Conservation (phyloP, 768 basidiomycete species). For the Russula ochroleuca region DNA sequence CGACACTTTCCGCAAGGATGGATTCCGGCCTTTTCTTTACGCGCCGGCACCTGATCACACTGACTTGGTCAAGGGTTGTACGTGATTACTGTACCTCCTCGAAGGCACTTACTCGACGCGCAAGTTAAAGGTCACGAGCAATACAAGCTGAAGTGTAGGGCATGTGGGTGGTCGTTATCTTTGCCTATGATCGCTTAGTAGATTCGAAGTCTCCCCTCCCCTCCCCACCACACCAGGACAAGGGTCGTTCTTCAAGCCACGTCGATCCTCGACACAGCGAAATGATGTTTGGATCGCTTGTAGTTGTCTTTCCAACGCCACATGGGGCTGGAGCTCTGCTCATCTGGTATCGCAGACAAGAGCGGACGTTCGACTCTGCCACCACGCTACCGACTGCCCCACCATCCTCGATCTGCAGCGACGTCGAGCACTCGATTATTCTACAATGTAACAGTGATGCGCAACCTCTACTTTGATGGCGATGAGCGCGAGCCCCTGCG, state of each 20-base stretch:
- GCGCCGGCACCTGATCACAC: slow-evolving; percentile 32
- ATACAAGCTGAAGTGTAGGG: slow-evolving; percentile 49
- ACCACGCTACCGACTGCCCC: slow-evolving; percentile 25
- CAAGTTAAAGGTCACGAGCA: slow-evolving; percentile 34
- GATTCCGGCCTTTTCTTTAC: slow-evolving; percentile 37
- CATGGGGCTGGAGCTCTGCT: slow-evolving; percentile 45
- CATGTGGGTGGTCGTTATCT: slow-evolving; percentile 23
- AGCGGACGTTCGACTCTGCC: slow-evolving; percentile 40
- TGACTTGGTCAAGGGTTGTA: slow-evolving; percentile 33
- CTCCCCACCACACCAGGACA: slow-evolving; percentile 32
- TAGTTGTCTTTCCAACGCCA: slow-evolving; percentile 44
- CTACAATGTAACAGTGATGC: slow-evolving; percentile 39
- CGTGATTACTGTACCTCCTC: slow-evolving; percentile 25
- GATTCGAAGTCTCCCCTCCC: not conserved
- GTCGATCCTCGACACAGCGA: slow-evolving; percentile 45
- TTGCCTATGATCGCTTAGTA: not conserved
- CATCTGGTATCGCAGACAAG: slow-evolving; percentile 35
- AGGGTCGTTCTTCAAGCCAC: slow-evolving; percentile 48
- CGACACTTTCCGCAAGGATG: slow-evolving; percentile 44
- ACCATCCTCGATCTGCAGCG: slow-evolving; percentile 34
- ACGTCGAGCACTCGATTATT: slow-evolving; percentile 37
- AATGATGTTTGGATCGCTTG: slow-evolving; percentile 50
- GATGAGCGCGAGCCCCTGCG: not conserved
- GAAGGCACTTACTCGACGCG: slow-evolving; percentile 27
- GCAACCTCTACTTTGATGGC: slow-evolving; percentile 37